Conservation (phyloP, 2,329 filamentous ascomycete genomes). For the Fusarium mangiferae region DNA sequence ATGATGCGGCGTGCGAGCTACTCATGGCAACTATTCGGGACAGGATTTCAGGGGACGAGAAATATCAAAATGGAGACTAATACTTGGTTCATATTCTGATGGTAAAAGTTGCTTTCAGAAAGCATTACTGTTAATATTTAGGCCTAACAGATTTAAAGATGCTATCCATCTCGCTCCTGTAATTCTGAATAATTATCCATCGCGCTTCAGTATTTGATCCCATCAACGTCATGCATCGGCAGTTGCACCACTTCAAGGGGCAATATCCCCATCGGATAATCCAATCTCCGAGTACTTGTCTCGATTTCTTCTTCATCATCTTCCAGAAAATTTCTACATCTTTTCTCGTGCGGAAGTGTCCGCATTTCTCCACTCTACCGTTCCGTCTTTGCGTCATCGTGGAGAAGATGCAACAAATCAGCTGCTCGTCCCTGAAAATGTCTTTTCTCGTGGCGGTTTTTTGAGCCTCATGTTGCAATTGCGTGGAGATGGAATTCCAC, state of each 20-base stretch:
- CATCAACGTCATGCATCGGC: neutral
- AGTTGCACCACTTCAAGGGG: neutral
- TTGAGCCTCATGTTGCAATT: slow-evolving; percentile 2
- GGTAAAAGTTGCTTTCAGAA: fast-evolving
- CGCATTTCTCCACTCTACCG: neutral
- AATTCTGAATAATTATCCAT: neutral
- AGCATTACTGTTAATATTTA: fast-evolving
- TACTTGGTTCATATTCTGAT: neutral
- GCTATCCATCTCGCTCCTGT: too few relatives aligned
- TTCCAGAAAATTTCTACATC: neutral
- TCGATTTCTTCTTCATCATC: neutral
- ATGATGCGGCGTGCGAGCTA: neutral
- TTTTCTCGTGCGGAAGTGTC: neutral
- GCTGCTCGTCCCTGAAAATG: neutral
- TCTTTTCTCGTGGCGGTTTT: neutral
- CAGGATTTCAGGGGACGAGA: neutral
- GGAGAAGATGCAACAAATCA: neutral
- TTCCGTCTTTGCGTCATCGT: neutral
- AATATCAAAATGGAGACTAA: neutral
- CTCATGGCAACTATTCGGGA: neutral
- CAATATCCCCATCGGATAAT: neutral
- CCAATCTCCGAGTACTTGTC: neutral
- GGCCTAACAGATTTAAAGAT: neutral
- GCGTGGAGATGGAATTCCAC: neutral
- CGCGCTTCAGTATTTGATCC: neutral